These are phyloP conservation scores for Fusarium citri DNA, from an alignment of 2,329 filamentous ascomycete genomes.

Conservation along the genomic window DNA sequence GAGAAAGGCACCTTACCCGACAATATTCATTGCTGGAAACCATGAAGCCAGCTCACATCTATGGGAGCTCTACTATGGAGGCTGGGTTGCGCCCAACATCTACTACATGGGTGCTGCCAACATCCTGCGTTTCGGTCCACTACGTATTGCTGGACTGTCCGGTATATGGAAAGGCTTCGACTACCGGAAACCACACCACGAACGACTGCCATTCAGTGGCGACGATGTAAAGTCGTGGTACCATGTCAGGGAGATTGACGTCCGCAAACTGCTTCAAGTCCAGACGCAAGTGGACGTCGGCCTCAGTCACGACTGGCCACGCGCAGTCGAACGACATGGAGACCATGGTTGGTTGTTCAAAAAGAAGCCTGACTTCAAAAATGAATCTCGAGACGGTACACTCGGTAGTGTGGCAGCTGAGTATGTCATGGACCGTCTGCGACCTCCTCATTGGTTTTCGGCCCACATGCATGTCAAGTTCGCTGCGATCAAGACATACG, in stretches of 20 bases:
- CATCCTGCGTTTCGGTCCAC: slow-evolving; percentile 82
- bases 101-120: slow-evolving; percentile 97
- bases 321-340: slow-evolving; percentile 82
- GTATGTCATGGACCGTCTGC: slow-evolving; percentile 82
- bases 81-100: slow-evolving; percentile 96
- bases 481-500: slow-evolving; percentile 72
- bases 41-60: slow-evolving; percentile 93
- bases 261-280: slow-evolving; percentile 87
- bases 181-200: slow-evolving; percentile 84
- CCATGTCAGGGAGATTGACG: slow-evolving; percentile 88
- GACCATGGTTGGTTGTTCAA: slow-evolving; percentile 75
- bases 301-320: slow-evolving; percentile 96
- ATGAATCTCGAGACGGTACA: slow-evolving; percentile 79
- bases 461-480: slow-evolving; percentile 95
- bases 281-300: slow-evolving; percentile 91
- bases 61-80: slow-evolving; percentile 94
- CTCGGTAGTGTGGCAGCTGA: slow-evolving; percentile 85
- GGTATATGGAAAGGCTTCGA: slow-evolving; percentile 96
- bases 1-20: slow-evolving; percentile 84
- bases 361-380: slow-evolving; percentile 78
- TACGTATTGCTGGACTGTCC: slow-evolving; percentile 89
- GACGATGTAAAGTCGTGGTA: slow-evolving; percentile 86
- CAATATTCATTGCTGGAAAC: slow-evolving; percentile 93
- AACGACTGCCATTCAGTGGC: slow-evolving; percentile 84
- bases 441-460: slow-evolving; percentile 90